These are phyloP conservation scores for Solanum habrochaites DNA, from an alignment of 257 asterid genomes.

Conservation along the genomic window DNA sequence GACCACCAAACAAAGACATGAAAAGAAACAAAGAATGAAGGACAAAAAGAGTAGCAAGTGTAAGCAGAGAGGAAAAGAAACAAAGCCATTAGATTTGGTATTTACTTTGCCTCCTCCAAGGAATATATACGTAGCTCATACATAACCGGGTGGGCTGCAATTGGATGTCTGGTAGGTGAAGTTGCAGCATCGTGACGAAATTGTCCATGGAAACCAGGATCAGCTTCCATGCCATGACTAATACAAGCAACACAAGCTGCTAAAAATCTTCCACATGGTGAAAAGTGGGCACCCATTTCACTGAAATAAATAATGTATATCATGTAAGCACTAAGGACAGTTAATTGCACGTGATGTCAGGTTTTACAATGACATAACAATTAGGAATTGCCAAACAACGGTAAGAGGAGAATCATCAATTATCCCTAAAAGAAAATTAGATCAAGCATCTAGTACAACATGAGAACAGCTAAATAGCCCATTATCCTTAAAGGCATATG, in stretches of 20 bases:
- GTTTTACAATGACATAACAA: neutral
- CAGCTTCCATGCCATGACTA: slow-evolving; percentile 62
- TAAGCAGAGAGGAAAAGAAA: neutral
- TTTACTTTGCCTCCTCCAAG: slow-evolving; percentile 89
- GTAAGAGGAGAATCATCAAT: neutral
- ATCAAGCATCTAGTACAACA: neutral
- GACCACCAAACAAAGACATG: neutral
- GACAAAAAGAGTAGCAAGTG: neutral
- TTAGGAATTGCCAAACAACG: neutral
- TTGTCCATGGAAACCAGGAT: slow-evolving; percentile 59
- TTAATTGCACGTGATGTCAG: neutral
- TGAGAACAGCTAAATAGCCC: neutral
- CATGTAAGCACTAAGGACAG: neutral
- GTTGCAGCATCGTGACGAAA: slow-evolving; percentile 66
- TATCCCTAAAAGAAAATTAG: neutral
- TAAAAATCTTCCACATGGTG: slow-evolving; percentile 93
- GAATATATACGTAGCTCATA: slow-evolving; percentile 93
- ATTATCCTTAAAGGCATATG: neutral
- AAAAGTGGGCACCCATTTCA: slow-evolving; percentile 97
- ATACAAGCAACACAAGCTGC: slow-evolving; percentile 97
- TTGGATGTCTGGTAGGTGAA: slow-evolving; percentile 96
- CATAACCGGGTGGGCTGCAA: slow-evolving; percentile 76
- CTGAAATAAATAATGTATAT: slow-evolving; percentile 13
- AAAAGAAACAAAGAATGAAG: neutral
- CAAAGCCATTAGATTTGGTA: neutral